phyloP scores from a whole-genome alignment of 1,139 yeast species.

The Candida glucosophila region DNA sequence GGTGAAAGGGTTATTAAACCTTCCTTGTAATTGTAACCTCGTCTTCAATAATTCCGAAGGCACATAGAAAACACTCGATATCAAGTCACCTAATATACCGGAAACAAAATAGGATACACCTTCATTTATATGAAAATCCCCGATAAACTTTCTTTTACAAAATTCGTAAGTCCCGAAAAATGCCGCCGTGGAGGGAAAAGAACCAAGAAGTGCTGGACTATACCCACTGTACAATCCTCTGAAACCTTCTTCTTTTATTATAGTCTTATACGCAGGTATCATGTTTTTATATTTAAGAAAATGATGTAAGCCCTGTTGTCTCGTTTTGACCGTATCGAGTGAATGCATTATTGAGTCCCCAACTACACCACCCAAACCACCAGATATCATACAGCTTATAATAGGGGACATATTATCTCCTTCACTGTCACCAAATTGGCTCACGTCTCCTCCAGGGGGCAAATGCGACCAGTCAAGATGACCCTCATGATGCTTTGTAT shows the following conservation, averaged over 20 bases:
- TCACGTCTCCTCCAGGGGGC: slow-evolving; percentile 3
- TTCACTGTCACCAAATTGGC: slow-evolving; percentile 2
- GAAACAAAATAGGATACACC: slow-evolving; percentile 74
- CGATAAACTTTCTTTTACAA: slow-evolving; percentile 62
- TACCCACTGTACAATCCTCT: slow-evolving; percentile 91
- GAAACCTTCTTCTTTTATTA: slow-evolving; percentile 73
- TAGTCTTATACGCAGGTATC: slow-evolving; percentile 63
- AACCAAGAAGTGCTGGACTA: slow-evolving; percentile 83
- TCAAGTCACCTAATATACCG: slow-evolving; percentile 87
- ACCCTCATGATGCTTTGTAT: slow-evolving; percentile 18
- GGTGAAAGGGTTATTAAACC: slow-evolving; percentile 70
- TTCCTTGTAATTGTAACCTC: slow-evolving; percentile 85
- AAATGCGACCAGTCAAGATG: slow-evolving; percentile 2
- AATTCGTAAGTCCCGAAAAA: slow-evolving; percentile 87
- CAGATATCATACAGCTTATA: slow-evolving; percentile 70
- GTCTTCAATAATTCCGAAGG: slow-evolving; percentile 96
- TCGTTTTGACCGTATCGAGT: slow-evolving; percentile 87
- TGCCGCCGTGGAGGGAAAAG: slow-evolving; percentile 87
- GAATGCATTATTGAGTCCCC: slow-evolving; percentile 96
- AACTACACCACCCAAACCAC: slow-evolving; percentile 89
- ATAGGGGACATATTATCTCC: slow-evolving; percentile 28
- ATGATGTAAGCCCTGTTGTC: slow-evolving; percentile 87
- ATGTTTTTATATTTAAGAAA: slow-evolving; percentile 58
- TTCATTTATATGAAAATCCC: slow-evolving; percentile 61
- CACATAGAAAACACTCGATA: slow-evolving; percentile 87